Evolutionary conservation across 768 basidiomycete genomes (phyloP), one percentile per base, ranked within the genome.

Genomic region (Suillus hirtellus): DNA sequence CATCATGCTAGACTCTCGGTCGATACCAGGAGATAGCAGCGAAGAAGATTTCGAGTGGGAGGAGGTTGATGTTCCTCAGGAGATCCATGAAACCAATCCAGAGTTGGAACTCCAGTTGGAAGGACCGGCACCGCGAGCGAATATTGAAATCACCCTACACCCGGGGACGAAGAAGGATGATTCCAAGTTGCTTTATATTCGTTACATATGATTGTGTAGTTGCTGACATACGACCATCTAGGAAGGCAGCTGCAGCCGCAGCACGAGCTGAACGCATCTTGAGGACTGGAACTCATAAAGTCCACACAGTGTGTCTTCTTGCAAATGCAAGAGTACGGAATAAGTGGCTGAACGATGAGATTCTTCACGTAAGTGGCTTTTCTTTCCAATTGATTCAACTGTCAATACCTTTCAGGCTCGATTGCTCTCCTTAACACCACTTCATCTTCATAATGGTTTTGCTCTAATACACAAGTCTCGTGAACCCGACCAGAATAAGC

Each of bases 21-120:
- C 67, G 10, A 49, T 71, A 24, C 64, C 67, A 8, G 69, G 64
- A 1, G 73, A 75, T 37, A 73, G 73, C 59, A 80, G 78, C 38
- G 88, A 90, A 69, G 88, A 90, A 69, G 90, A 90, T 47, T 80
- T 85, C 64, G 90, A 93, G 71, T 92, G 90, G 90, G 90, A 93
- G 73, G 90, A 92, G 72, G 86, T 93, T 15, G 80, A 82, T 46
- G 84, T 91, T 3, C 82, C 84, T 37, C 63, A 66, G 49, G 49
- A 59, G 34, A 9, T 24, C 40, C 15, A 55, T 59, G 67, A 64
- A n/a, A 27, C 71, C 37, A 63, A 74, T 59, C 24, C 49, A 38
- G 59, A 62, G 9, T 49, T 73, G 42, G 73, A 75, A 55, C 66
- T 72, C 44, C 71, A 72, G 46, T 65, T 71, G 46, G 65, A 66